Conservation (phyloP, 2,329 filamentous ascomycete genomes). For the Aspergillus ustus region DNA sequence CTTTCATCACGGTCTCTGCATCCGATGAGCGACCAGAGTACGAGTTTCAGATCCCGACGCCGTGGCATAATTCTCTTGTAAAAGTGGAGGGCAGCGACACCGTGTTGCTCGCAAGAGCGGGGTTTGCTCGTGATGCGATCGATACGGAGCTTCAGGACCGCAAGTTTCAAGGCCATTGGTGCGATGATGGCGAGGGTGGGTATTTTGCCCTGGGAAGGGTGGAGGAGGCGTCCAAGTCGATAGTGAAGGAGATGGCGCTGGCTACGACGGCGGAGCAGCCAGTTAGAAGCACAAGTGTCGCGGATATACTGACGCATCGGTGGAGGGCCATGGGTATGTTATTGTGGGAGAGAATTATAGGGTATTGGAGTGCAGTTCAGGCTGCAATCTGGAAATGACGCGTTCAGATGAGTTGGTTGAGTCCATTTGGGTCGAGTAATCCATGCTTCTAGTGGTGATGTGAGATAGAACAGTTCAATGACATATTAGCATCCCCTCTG, state of each 20-base stretch:
- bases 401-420: not conserved
- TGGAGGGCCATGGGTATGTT: no score
- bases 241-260: not conserved
- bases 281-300: not conserved
- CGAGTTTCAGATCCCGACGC: constrained; percentile 2
- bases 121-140: not conserved
- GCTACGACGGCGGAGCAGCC: not conserved
- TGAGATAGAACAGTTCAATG: not conserved
- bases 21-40: not conserved
- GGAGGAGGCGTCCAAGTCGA: not conserved
- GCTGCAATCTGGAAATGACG: not conserved
- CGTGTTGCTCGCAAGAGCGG: not conserved
- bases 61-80: not conserved
- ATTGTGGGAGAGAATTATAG: not conserved
- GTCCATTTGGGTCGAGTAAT: not conserved
- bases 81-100: not conserved
- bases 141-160: not conserved
- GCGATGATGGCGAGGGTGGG: not conserved
- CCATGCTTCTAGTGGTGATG: not conserved
- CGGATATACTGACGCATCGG: not conserved
- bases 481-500: not conserved
- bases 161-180: not conserved
- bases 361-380: not conserved
- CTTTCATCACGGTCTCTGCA: not conserved
- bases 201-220: not conserved